A percentile compares a stretch with the other conserved stretches of the same genome.
Conservation (phyloP, 176 grass and related monocot species). For the Triticum urartu region DNA sequence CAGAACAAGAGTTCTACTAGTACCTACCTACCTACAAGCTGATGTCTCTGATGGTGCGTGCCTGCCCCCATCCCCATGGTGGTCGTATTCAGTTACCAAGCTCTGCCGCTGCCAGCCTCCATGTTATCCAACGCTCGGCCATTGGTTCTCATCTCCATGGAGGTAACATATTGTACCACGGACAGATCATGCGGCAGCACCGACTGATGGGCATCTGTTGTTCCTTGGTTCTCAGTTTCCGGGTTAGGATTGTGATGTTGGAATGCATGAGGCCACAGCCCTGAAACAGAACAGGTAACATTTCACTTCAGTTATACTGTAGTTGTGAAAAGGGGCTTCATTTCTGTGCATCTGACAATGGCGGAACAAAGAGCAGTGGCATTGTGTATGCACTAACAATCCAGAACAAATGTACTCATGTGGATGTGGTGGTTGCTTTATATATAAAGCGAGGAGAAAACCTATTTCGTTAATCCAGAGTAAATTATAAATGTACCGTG, state of each 20-base stretch:
- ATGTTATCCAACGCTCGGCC: slow-evolving; percentile 27
- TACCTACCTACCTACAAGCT: neutral
- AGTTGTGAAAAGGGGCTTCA: neutral
- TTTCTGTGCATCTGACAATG: neutral
- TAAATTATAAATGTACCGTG: slow-evolving; percentile 5
- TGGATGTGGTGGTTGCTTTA: too few species aligned
- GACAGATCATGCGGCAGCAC: neutral
- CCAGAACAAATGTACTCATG: neutral
- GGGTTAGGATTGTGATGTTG: slow-evolving; percentile 26
- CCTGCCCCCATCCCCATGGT: neutral
- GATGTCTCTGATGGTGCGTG: neutral
- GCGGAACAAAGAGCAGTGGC: neutral
- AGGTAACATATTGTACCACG: neutral
- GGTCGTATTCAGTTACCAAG: neutral
- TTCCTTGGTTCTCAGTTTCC: slow-evolving; percentile 4
- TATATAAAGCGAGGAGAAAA: too few species aligned
- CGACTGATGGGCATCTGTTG: neutral
- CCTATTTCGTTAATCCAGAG: too few species aligned
- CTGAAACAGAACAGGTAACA: slow-evolving; percentile 5
- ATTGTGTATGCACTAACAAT: neutral
- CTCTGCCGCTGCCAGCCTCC: slow-evolving; percentile 17
- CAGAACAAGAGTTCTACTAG: neutral
- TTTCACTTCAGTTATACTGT: neutral
- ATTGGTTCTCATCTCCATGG: slow-evolving; percentile 20
- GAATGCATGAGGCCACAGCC: slow-evolving; percentile 48